Percentiles rank a stretch among this genome's conserved stretches.
These are phyloP conservation scores for Cynanchum wilfordii DNA, from an alignment of 257 asterid species.

Conservation along the genomic window DNA sequence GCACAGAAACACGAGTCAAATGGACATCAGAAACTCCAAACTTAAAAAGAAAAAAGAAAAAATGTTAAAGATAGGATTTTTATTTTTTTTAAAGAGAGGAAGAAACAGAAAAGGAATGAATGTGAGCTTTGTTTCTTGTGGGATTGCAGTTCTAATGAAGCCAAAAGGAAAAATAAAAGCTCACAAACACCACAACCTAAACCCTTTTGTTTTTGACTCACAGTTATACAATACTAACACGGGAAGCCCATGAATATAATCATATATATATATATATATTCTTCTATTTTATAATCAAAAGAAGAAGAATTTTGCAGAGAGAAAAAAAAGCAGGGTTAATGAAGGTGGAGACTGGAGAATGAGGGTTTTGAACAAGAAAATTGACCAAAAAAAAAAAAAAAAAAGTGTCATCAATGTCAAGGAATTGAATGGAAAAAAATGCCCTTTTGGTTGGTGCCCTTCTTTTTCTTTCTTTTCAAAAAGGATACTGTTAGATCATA, in stretches of 20 bases:
- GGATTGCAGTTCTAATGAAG: constrained; percentile 4
- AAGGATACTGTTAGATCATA: constrained; percentile 10
- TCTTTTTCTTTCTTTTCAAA: constrained; percentile 12
- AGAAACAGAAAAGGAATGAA: background rate
- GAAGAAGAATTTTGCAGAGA: background rate
- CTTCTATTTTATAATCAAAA: background rate
- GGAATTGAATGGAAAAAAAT: background rate
- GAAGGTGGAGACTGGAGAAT: background rate
- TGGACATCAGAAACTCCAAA: background rate
- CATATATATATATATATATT: no score
- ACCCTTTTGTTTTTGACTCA: background rate
- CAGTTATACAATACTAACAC: background rate
- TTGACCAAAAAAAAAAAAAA: no score
- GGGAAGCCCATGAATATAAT: background rate
- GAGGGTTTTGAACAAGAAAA: background rate
- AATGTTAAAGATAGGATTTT: background rate
- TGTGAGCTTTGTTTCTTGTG: background rate
- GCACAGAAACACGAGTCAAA: constrained; percentile 16
- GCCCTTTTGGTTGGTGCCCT: constrained; percentile 38
- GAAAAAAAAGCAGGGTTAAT: background rate
- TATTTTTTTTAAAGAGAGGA: background rate
- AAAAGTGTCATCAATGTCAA: constrained; percentile 30
- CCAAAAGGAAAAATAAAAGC: constrained; percentile 3
- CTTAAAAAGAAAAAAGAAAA: no score
- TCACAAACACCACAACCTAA: background rate